Base-by-base conservation (phyloP, 495 filamentous ascomycete genomes). In the Penicillium lagena region DNA sequence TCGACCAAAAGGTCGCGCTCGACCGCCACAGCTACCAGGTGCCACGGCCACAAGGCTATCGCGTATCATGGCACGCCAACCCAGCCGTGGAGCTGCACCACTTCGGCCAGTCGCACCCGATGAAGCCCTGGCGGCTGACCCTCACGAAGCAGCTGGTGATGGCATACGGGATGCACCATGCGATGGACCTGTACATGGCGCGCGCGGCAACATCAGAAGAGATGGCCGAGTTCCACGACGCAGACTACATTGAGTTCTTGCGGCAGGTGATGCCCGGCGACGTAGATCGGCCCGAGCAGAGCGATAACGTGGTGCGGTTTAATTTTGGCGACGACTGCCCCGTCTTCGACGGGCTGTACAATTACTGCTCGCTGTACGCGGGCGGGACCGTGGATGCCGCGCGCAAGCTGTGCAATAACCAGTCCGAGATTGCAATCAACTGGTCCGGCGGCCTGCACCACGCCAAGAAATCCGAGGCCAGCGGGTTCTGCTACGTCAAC, bases 401-500 rank as follows among this genome's bases (percentile, higher is more conserved):
- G 27, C 84, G 88, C 47, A 93, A 91, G 62, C 78, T 98, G 31
- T 85, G 83, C 54, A 83, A 85, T 56, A 72, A 83, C 31, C 87
- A 96, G 66, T 85, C 89, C 17, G 83, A 95, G 58, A 97, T 98
- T 54, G 93, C 93, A 9, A 90, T 97, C 70, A 96, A 95, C 64
- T 98, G 93, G 93, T 91, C 89, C n/a, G 93, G 93, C 13, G 93
- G 93, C 4, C 73, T 98, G n/a, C 93, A 98, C 59, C 93, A 98
- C 63, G 93, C 93, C 22, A 95, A 96, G 60, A 95, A 94, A 56
- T 81, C 83, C 58, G 87, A 95, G 63, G 93, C 94, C 12, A 87
- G 82, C 39, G 93, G 93, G 7, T 98, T 98, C 68, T 98, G 93
- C 69, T 98, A 98, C 67, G 83, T 96, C 56, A 98, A 98, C 62